Conservation (phyloP, 2,329 filamentous ascomycete genomes). For the Byssochlamys sp. region DNA sequence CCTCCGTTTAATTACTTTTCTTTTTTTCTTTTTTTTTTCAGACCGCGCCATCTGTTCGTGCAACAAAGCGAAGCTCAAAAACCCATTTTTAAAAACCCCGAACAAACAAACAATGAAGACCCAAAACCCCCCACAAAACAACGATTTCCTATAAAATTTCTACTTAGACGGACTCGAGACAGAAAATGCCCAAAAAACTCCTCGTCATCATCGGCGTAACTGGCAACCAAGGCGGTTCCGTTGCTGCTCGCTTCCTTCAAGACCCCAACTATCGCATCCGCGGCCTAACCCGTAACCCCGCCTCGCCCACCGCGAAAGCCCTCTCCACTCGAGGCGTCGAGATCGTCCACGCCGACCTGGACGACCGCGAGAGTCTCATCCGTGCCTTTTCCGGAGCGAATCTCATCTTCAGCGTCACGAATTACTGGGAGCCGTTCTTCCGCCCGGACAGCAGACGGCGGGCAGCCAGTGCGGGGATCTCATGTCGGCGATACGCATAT, state of each 20-base stretch:
- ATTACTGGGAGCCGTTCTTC: slow-evolving; percentile 47
- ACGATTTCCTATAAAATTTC: neutral
- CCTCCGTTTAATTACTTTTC: neutral
- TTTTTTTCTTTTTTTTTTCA: no score
- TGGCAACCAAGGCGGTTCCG: slow-evolving; percentile 16
- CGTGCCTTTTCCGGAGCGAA: slow-evolving; percentile 32
- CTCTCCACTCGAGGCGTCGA: slow-evolving; percentile 18
- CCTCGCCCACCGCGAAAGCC: slow-evolving; percentile 10
- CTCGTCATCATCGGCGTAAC: slow-evolving; percentile 11
- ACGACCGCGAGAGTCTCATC: slow-evolving; percentile 13
- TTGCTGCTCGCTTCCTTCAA: slow-evolving; percentile 15
- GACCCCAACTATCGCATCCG: slow-evolving; percentile 17
- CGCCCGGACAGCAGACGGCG: slow-evolving; percentile 34
- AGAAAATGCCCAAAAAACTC: neutral
- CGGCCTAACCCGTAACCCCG: slow-evolving; percentile 20
- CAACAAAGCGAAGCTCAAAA: no score
- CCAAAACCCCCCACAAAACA: neutral
- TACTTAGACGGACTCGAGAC: no score
- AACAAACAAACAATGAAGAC: neutral
- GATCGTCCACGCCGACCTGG: slow-evolving; percentile 17
- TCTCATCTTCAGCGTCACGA: slow-evolving; percentile 46
- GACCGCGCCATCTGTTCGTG: no score
- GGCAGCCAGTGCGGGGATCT: slow-evolving; percentile 31
- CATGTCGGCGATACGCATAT: slow-evolving; percentile 38
- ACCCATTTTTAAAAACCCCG: neutral